Evolutionary conservation across 345 rosid species (phyloP).

Genomic region (Mercurialis annua): DNA sequence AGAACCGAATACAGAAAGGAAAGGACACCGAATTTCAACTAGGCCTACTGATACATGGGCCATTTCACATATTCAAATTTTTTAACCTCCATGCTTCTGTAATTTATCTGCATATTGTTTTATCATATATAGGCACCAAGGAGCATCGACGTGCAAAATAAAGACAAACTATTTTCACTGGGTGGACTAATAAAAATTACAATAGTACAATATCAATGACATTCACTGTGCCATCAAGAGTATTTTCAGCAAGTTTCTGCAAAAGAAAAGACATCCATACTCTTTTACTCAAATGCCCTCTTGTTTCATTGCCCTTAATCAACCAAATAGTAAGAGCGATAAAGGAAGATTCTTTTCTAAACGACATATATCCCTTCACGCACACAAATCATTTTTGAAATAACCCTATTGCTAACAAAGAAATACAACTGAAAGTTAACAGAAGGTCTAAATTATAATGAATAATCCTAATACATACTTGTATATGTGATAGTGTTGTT

Average conservation of each 20-base stretch:
- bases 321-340: not conserved
- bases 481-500: constrained; percentile 79
- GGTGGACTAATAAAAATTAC: not conserved
- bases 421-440: too few species aligned
- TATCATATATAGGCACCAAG: not conserved
- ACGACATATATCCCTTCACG: too few species aligned
- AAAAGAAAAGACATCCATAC: not conserved
- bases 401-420: too few species aligned
- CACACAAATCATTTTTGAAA: too few species aligned
- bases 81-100: not conserved
- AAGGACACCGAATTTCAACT: not conserved
- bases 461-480: constrained; percentile 51
- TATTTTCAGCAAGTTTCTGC: not conserved
- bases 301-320: not conserved
- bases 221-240: not conserved
- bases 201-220: not conserved
- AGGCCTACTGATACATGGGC: not conserved
- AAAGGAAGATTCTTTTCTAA: too few species aligned
- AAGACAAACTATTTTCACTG: not conserved
- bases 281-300: not conserved
- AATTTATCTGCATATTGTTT: not conserved
- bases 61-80: not conserved
- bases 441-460: not conserved
- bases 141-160: not conserved
- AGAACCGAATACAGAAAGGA: not conserved